These are phyloP conservation scores for Pseudogymnoascus sp. DNA, from an alignment of 2,329 filamentous ascomycete species.

Conservation along the genomic window DNA sequence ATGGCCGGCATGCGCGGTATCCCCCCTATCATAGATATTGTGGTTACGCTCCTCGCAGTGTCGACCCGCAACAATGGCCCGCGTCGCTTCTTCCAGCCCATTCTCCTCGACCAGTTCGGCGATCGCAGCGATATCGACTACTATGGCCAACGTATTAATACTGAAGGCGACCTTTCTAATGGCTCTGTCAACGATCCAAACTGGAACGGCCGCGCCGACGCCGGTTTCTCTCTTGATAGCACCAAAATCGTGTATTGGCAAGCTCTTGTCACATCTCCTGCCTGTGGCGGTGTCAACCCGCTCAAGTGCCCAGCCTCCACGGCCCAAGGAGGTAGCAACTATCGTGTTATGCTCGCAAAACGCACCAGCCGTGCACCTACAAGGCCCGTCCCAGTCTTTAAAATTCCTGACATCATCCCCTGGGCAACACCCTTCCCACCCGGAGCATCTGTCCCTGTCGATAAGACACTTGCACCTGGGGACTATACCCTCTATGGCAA, in stretches of 20 bases:
- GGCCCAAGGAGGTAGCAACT: constrained; percentile 33
- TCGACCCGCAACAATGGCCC: constrained; percentile 42
- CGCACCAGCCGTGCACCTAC: constrained; percentile 31
- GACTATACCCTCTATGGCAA: constrained; percentile 22
- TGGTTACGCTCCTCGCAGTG: constrained; percentile 30
- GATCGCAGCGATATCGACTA: constrained; percentile 37
- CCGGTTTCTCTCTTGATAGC: constrained; percentile 36
- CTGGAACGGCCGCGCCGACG: constrained; percentile 45
- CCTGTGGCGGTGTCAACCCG: constrained; percentile 40
- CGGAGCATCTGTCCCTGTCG: constrained; percentile 13
- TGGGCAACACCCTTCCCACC: constrained; percentile 33
- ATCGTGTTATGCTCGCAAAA: constrained; percentile 39
- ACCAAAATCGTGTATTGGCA: constrained; percentile 41
- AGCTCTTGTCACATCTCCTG: constrained; percentile 33
- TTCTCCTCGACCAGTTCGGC: constrained; percentile 38
- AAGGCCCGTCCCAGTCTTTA: constrained; percentile 20
- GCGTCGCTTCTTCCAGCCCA: constrained; percentile 42
- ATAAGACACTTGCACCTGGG: constrained; percentile 3
- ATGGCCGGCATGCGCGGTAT: constrained; percentile 35
- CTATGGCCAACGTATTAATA: constrained; percentile 40
- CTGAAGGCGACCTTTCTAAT: constrained; percentile 29
- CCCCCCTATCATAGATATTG: constrained; percentile 38
- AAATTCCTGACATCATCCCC: constrained; percentile 29
- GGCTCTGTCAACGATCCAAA: constrained; percentile 39
- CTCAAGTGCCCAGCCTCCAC: constrained; percentile 37